Evolutionary conservation across 345 rosid species (phyloP).

Genomic region (Eucalyptus marginata): DNA sequence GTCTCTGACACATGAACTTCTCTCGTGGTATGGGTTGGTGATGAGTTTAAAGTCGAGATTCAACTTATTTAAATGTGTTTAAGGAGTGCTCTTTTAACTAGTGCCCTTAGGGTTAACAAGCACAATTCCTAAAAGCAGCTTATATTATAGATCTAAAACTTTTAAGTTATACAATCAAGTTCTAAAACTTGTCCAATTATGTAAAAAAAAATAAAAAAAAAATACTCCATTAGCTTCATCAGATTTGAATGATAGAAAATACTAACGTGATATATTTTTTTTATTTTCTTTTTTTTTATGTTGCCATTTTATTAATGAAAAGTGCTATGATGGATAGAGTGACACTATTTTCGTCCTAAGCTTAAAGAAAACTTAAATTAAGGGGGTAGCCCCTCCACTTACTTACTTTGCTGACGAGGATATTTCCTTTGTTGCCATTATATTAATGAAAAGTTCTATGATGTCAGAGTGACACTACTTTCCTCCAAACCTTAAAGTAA

Average conservation of each 20-base stretch:
- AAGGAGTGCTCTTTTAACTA: background rate
- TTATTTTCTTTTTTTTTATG: fast-evolving
- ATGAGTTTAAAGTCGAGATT: background rate
- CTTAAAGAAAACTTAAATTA: background rate
- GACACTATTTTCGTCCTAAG: background rate
- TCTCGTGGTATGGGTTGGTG: too few relatives aligned
- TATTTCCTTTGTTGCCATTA: too few relatives aligned
- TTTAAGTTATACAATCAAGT: background rate
- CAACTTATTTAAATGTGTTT: background rate
- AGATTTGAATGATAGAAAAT: background rate
- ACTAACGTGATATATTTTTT: fast-evolving
- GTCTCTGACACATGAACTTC: background rate
- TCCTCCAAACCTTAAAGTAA: too few relatives aligned
- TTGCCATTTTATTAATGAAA: background rate
- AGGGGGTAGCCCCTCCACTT: background rate
- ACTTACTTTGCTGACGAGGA: background rate
- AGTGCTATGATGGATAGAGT: background rate
- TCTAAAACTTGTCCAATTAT: background rate
- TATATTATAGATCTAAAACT: too few relatives aligned
- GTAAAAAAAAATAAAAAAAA: too few relatives aligned
- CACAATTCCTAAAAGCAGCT: background rate
- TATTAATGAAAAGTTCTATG: too few relatives aligned
- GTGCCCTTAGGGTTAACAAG: background rate
- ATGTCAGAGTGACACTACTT: too few relatives aligned
- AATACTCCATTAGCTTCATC: fast-evolving